Base-by-base conservation (phyloP, 768 basidiomycete species). In the Suillus decipiens region DNA sequence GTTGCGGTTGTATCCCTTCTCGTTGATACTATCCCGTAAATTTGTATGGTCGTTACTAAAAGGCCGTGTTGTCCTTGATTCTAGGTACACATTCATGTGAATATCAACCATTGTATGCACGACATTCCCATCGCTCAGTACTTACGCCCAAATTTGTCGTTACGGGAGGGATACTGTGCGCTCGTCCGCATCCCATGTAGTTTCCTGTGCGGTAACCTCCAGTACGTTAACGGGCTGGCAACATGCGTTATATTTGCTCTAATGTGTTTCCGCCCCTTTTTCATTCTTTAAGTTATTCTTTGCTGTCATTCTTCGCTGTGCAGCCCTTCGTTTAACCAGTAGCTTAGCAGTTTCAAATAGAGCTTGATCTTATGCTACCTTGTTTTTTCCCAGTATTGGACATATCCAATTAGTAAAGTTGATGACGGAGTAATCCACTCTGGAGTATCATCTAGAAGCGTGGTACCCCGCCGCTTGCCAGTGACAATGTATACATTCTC, bases 1-100 rank as follows among this genome's bases (percentile, higher is more conserved):
- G 51, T 53, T 31, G 24, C 28, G 22, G 54, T 57, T 57, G 51
- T 53, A 53, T 53, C 19, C 17, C 37, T 56, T 57, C 55, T 57
- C 17, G 7, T 55, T 24, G 55, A 28, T 57, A 24, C 11, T 28
- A 12, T 41, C 39, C 22, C 5, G 15, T 28, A 28, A 28, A 41
- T 31, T 39, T 39, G 24, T 41, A 41, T 24, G 37, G 39, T 28
- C 39, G 28, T 57, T 39, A 59, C 36, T 57, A 61, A 37, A 61
- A 39, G 47, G 53, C 19, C 54, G 15, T 24, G 22, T 41, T 14
- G 19, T 61, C 55, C 19, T 61, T 22, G 28, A 31, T 31, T 53
- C 9, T 22, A 34, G 60, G 51, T 24, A 12, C 34, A 24, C 17
- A 39, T 39, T 24, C 36, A 9, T 24, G n/a, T 55, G 36, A 55